Conservation (phyloP, 352 stramenopile genomes). For the Phytophthora fragariaefolia region DNA sequence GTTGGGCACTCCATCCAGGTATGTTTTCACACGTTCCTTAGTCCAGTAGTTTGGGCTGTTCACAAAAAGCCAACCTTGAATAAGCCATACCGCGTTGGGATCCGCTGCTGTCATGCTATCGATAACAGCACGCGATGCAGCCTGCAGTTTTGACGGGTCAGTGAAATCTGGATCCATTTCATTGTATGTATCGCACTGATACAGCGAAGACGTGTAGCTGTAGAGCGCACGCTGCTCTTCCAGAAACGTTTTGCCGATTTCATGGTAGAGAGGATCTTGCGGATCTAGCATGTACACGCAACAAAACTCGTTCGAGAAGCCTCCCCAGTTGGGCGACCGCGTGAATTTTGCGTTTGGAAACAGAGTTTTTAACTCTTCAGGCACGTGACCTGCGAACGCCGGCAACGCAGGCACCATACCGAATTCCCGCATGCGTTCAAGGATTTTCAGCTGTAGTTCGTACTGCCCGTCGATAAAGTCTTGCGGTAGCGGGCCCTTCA, state of each 20-base stretch:
- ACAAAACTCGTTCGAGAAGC: conserved; percentile 82
- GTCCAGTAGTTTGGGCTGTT: conserved; percentile 69
- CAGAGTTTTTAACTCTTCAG: conserved; percentile 75
- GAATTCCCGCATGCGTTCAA: conserved; percentile 86
- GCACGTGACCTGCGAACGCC: conserved; percentile 90
- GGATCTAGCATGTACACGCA: conserved; percentile 87
- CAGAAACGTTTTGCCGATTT: conserved; percentile 85
- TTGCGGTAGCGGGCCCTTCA: conserved; percentile 83
- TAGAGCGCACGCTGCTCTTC: conserved; percentile 68
- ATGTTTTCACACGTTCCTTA: conserved; percentile 60
- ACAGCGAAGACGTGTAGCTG: conserved; percentile 76
- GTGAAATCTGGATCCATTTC: conserved; percentile 82
- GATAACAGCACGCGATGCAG: conserved; percentile 72
- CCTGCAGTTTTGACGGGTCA: conserved; percentile 49
- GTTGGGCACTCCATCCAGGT: conserved; percentile 59
- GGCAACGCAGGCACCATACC: conserved; percentile 92
- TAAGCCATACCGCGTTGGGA: conserved; percentile 81
- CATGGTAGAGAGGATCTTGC: conserved; percentile 80
- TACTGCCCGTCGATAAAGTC: conserved; percentile 88
- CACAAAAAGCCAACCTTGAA: conserved; percentile 85
- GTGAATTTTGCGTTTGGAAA: conserved; percentile 84
- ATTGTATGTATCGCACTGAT: conserved; percentile 87
- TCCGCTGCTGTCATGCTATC: conserved; percentile 75
- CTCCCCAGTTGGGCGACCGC: conserved; percentile 80
- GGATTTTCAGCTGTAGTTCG: conserved; percentile 77